A percentile compares a stretch with the other conserved stretches of the same genome.
Conservation (phyloP, 1,284 basidiomycete genomes). For the Ceratobasidium theobromae region DNA sequence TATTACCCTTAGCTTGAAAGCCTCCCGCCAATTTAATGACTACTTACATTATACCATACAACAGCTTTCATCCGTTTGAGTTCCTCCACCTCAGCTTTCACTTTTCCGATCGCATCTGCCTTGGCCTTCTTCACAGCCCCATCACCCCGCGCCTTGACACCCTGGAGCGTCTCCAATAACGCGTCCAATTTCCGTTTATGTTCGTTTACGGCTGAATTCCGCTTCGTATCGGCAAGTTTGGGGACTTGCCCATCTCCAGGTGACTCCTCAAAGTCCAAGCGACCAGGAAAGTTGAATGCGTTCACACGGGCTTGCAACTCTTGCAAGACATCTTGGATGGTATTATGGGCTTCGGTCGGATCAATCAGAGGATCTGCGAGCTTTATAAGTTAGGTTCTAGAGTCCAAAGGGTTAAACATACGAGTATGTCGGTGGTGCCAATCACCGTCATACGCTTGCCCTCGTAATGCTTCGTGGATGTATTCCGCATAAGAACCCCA, state of each 20-base stretch:
- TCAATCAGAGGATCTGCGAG: neutral
- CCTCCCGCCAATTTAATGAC: neutral
- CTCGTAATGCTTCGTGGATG: neutral
- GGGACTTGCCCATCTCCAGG: conserved; percentile 4
- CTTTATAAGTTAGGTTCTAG: neutral
- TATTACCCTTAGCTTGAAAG: neutral
- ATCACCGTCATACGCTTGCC: neutral
- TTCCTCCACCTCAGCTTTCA: conserved; percentile 2
- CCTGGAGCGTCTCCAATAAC: conserved; percentile 1
- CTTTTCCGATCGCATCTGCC: neutral
- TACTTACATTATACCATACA: conserved; percentile 22
- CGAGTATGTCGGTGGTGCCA: neutral
- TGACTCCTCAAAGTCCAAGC: neutral
- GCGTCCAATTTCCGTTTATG: conserved; percentile 13
- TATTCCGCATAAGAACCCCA: conserved; percentile 2
- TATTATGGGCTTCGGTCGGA: conserved; percentile 7
- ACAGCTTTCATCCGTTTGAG: neutral
- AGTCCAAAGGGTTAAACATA: neutral
- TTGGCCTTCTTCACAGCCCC: neutral
- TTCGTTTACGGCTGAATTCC: conserved; percentile 1
- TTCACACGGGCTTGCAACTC: conserved; percentile 7
- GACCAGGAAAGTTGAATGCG: conserved; percentile 7
- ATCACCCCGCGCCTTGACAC: conserved; percentile 6
- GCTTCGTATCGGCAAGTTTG: conserved; percentile 5
- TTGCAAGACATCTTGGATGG: conserved; percentile 7